Percentiles rank a stretch among this genome's conserved stretches.
Evolutionary conservation across 164 flowering plant species (phyloP).

Genomic region (Buxus sempervirens): DNA sequence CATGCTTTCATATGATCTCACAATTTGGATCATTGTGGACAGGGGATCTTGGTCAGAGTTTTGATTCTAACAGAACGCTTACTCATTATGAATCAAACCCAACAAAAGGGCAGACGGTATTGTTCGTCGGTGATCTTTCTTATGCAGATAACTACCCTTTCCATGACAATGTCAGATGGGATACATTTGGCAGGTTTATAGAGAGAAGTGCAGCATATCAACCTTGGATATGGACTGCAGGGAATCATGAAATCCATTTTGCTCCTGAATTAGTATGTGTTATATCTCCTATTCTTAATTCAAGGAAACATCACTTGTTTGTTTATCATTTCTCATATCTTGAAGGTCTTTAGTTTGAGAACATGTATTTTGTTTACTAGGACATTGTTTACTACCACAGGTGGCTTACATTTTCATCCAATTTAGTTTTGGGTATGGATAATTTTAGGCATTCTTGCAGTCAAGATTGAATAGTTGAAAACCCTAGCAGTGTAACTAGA

Average conservation of each 20-base stretch:
- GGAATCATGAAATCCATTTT: slow-evolving; percentile 83
- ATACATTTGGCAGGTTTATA: slow-evolving; percentile 72
- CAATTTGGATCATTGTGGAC: slow-evolving; percentile 8
- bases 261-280: slow-evolving; percentile 51
- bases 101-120: slow-evolving; percentile 47
- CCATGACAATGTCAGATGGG: slow-evolving; percentile 77
- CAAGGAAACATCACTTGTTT: no score
- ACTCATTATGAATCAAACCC: slow-evolving; percentile 59
- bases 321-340: no score
- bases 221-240: slow-evolving; percentile 94
- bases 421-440: no score
- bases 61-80: slow-evolving; percentile 62
- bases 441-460: no score
- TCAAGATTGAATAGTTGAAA: no score
- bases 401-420: no score
- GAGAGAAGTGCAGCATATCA: slow-evolving; percentile 79
- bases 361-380: no score
- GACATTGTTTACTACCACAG: no score
- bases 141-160: slow-evolving; percentile 69
- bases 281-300: background rate
- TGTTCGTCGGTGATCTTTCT: slow-evolving; percentile 75
- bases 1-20: slow-evolving; percentile 6
- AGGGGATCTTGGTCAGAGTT: slow-evolving; percentile 89
- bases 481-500: no score
- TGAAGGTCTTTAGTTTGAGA: no score